These are phyloP conservation scores for Croton setiger DNA, from an alignment of 441 rosid species.

Conservation along the genomic window DNA sequence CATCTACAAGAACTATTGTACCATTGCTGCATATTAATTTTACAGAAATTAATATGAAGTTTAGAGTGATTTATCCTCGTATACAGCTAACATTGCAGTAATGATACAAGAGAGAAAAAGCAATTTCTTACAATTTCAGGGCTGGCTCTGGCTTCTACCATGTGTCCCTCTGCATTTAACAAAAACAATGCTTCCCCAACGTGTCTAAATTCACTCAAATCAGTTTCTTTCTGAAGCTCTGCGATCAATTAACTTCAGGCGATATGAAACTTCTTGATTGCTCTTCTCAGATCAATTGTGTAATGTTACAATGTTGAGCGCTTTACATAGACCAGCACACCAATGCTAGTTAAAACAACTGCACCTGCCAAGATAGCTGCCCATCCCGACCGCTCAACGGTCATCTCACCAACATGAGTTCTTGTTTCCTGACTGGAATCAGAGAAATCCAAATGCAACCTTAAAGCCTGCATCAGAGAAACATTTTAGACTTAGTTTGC, in stretches of 20 bases:
- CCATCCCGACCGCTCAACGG: constrained; percentile 24
- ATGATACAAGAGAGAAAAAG: too few species aligned
- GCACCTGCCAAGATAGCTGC: constrained; percentile 55
- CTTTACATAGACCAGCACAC: constrained; percentile 55
- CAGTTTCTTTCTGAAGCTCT: background rate
- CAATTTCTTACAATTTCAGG: too few species aligned
- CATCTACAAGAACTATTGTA: too few species aligned
- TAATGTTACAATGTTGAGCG: constrained; percentile 44
- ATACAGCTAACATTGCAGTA: too few species aligned
- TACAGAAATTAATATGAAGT: too few species aligned
- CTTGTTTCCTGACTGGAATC: constrained; percentile 35
- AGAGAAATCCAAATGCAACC: constrained; percentile 65
- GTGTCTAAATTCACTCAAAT: background rate
- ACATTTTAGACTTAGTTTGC: background rate
- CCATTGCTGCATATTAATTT: too few species aligned
- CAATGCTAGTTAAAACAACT: constrained; percentile 57
- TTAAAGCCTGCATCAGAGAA: constrained; percentile 47
- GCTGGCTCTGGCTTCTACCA: too few species aligned
- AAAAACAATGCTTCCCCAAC: background rate
- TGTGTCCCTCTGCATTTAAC: background rate
- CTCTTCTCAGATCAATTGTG: background rate
- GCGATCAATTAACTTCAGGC: constrained; percentile 4
- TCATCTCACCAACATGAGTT: constrained; percentile 20
- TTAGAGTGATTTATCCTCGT: too few species aligned
- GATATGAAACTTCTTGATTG: background rate